Conservation (phyloP, 148 eudicot genomes). For the Amaranthus hypochondriacus region DNA sequence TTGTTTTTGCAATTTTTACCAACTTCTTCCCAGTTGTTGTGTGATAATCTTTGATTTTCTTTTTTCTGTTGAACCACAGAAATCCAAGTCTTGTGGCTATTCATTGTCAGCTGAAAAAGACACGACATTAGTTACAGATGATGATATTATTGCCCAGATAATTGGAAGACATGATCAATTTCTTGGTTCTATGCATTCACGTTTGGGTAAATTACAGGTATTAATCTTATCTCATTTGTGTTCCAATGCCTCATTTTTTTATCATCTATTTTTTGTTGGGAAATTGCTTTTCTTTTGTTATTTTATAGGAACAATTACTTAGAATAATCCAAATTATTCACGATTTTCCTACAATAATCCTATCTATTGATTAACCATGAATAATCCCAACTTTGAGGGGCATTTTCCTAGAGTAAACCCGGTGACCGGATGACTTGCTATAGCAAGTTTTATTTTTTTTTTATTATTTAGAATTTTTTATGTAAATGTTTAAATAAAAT, state of each 20-base stretch:
- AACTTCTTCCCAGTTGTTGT: constrained; percentile 7
- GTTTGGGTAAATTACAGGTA: constrained; percentile 87
- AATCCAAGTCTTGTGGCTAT: constrained; percentile 37
- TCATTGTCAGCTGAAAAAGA: constrained; percentile 45
- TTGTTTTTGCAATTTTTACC: constrained; percentile 10
- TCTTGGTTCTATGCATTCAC: constrained; percentile 77
- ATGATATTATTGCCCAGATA: constrained; percentile 57
- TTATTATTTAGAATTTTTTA: too few relatives aligned
- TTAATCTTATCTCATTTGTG: neutral
- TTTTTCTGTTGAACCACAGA: constrained; percentile 27
- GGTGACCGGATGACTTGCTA: too few relatives aligned
- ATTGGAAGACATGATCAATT: constrained; percentile 72
- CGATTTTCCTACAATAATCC: too few relatives aligned
- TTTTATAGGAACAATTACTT: too few relatives aligned
- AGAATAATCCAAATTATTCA: too few relatives aligned
- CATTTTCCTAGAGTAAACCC: too few relatives aligned
- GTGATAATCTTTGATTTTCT: constrained; percentile 2
- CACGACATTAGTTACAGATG: constrained; percentile 43
- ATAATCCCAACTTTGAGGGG: too few relatives aligned
- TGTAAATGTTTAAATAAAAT: too few relatives aligned
- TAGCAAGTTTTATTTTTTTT: too few relatives aligned
- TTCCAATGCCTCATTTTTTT: too few relatives aligned
- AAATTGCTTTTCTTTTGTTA: too few relatives aligned
- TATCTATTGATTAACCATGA: too few relatives aligned
- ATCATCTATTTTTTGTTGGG: neutral